A percentile compares a stretch with the other conserved stretches of the same genome.
These are phyloP conservation scores for Blastosporella zonata DNA, from an alignment of 1,284 basidiomycete species.

Conservation along the genomic window DNA sequence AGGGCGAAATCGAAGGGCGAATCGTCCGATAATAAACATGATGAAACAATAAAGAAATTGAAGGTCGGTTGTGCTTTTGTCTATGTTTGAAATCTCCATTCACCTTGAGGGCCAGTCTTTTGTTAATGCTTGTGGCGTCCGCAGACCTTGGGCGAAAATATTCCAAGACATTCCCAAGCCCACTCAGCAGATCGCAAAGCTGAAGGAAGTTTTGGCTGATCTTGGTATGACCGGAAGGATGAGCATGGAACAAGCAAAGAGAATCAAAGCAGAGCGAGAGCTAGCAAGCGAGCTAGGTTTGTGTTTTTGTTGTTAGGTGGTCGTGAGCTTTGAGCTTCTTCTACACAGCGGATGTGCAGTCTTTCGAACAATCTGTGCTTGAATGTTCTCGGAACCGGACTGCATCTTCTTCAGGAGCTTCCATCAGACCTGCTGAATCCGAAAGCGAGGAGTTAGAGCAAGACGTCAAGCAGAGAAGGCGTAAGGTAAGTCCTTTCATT, in stretches of 20 bases:
- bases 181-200: conserved; percentile 62
- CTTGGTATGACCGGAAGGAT: conserved; percentile 81
- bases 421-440: neutral
- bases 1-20: conserved; percentile 27
- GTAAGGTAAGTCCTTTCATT: conserved; percentile 19
- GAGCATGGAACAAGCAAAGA: conserved; percentile 76
- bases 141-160: conserved; percentile 80
- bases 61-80: conserved; percentile 39
- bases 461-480: conserved; percentile 33
- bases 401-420: neutral
- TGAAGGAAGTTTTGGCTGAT: conserved; percentile 62
- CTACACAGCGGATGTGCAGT: conserved; percentile 60
- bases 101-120: conserved; percentile 43
- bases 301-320: conserved; percentile 22
- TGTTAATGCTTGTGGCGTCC: conserved; percentile 75
- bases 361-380: conserved; percentile 47
- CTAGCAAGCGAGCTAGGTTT: conserved; percentile 76
- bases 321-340: conserved; percentile 1
- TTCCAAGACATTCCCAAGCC: conserved; percentile 60
- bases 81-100: neutral
- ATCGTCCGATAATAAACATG: conserved; percentile 42
- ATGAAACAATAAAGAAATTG: conserved; percentile 56
- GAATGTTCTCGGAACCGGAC: conserved; percentile 21
- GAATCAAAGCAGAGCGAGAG: conserved; percentile 69
- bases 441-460: conserved; percentile 24